Evolutionary conservation across 1,284 basidiomycete species (phyloP), one percentile per base, ranked within the genome.

Genomic region (Heliocybe sulcata): DNA sequence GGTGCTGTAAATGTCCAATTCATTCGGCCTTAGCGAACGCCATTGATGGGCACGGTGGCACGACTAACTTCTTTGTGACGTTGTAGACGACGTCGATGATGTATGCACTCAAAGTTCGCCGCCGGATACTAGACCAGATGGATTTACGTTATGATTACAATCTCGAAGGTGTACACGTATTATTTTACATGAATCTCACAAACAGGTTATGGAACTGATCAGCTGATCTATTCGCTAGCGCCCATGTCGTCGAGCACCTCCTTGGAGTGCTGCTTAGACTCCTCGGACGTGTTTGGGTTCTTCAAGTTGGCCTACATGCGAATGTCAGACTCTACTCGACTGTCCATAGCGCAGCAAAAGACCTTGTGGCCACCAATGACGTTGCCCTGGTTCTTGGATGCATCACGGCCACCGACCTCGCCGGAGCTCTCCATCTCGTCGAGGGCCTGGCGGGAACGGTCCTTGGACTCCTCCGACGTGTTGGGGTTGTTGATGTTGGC

Each of bases 191-290:
- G 29, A 31, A 31, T 31, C 12, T 12, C 6, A 12, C 12, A 31
- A 31, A 31, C 6, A 12, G n/a, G n/a, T n/a, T n/a, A n/a, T 12
- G 12, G 29, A 31, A 31, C 4, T 16, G 38, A 6, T 20, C 8
- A 42, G 29, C 29, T 31, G 29, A 9, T 42, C 38, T 42, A 49
- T 6, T 14, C 27, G 22, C 47, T 26, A 16, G 47, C 47, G 6
- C 66, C 66, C 52, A 72, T 58, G 9, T 68, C 65, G 10, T 72
- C 63, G 8, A 75, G 63, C 12, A 67, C 65, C 29, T 69, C 62
- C 26, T 63, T 65, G n/a, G 73, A 72, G 55, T 69, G 67, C n/a
- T 67, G 68, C 60, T 75, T 76, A 2, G 74, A 71, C 60, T 72
- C 72, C 48, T 71, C 69, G 29, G 70, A 72, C 22, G 70, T 69